Evolutionary conservation across 768 basidiomycete genomes (phyloP).

Genomic region (Termitomyces sp.): DNA sequence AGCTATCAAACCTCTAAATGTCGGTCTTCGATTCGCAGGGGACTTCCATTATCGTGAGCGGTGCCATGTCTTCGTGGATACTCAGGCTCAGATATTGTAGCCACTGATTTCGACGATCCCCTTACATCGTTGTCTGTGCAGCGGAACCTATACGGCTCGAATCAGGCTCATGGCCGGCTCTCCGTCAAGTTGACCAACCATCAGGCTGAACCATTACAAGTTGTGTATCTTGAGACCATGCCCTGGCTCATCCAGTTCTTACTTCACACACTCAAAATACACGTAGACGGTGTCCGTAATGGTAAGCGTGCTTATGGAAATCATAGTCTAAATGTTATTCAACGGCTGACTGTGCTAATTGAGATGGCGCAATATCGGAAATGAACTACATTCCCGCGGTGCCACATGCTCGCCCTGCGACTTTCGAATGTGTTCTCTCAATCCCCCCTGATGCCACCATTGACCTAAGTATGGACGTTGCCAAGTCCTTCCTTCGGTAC

Average conservation of each 20-base stretch:
- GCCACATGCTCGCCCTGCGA: constrained; percentile 70
- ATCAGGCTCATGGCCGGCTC: constrained; percentile 74
- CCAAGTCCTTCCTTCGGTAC: constrained; percentile 84
- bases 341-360: constrained; percentile 1
- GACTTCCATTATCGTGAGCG: constrained; percentile 62
- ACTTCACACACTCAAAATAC: constrained; percentile 67
- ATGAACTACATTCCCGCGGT: constrained; percentile 64
- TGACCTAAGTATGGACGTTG: constrained; percentile 65
- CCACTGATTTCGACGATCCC: constrained; percentile 31
- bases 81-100: constrained; percentile 19
- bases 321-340: not conserved
- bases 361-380: constrained; percentile 61
- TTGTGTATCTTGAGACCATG: constrained; percentile 85
- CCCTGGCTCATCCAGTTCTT: constrained; percentile 91
- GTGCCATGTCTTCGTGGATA: not conserved
- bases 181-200: constrained; percentile 64
- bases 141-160: constrained; percentile 68
- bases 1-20: constrained; percentile 46
- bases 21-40: constrained; percentile 51
- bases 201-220: constrained; percentile 32
- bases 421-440: constrained; percentile 63
- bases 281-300: constrained; percentile 39
- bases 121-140: constrained; percentile 54
- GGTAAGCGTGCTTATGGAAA: constrained; percentile 28
- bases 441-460: constrained; percentile 68